Evolutionary conservation across 208 protist genomes (phyloP).

Genomic region (Lotmaria passim): DNA sequence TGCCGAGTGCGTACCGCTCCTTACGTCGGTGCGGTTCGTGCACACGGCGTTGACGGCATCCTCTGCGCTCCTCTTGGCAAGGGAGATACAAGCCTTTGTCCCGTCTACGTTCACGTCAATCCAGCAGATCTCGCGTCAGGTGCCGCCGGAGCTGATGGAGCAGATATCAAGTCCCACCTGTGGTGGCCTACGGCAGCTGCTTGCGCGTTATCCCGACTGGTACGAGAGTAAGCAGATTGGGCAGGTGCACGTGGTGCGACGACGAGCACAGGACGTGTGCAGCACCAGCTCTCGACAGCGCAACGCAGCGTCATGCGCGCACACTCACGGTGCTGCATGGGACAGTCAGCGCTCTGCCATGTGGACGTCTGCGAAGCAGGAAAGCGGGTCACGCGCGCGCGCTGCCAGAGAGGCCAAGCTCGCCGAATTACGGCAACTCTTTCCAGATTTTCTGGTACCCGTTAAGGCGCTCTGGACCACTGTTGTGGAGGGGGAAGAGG

Average conservation of each 20-base stretch:
- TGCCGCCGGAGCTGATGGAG: slow-evolving; percentile 65
- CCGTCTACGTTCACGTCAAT: slow-evolving; percentile 63
- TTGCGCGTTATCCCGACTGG: slow-evolving; percentile 22
- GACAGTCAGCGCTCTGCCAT: neutral
- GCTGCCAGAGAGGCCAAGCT: neutral
- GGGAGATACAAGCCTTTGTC: slow-evolving; percentile 39
- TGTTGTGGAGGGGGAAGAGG: slow-evolving; percentile 16
- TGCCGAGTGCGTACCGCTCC: neutral
- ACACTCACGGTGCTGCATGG: neutral
- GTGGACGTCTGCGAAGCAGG: neutral
- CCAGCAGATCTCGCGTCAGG: slow-evolving; percentile 52
- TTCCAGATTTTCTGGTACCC: slow-evolving; percentile 69
- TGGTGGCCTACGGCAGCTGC: slow-evolving; percentile 16
- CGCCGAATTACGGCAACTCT: slow-evolving; percentile 31
- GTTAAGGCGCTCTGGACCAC: slow-evolving; percentile 48
- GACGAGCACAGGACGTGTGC: neutral
- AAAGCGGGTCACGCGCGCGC: neutral
- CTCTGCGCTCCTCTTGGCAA: slow-evolving; percentile 1
- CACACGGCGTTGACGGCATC: neutral
- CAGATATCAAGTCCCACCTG: slow-evolving; percentile 21
- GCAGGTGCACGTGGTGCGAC: slow-evolving; percentile 22
- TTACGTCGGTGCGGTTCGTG: neutral
- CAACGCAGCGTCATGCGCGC: neutral
- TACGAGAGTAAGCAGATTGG: slow-evolving; percentile 38
- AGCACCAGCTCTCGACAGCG: neutral